Evolutionary conservation across 2,329 filamentous ascomycete genomes (phyloP).

Genomic region (Paracorniculantispora psalliotae): DNA sequence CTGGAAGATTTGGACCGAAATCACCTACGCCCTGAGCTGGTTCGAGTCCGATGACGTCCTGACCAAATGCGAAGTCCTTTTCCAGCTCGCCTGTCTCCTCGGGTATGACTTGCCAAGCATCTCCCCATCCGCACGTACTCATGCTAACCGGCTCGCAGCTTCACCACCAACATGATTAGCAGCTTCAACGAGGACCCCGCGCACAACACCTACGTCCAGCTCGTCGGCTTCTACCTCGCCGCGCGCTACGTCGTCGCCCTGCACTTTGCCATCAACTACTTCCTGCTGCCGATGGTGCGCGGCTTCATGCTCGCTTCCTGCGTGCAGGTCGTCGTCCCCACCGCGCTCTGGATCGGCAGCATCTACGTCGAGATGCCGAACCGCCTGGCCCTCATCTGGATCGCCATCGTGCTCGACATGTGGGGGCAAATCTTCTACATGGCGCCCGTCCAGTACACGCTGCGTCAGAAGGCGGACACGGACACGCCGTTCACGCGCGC

Average conservation of each 20-base stretch:
- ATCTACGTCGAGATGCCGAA: slow-evolving; percentile 51
- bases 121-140: background rate
- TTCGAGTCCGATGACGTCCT: slow-evolving; percentile 59
- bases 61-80: slow-evolving; percentile 53
- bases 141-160: slow-evolving; percentile 26
- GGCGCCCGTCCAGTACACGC: slow-evolving; percentile 29
- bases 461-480: background rate
- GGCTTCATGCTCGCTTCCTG: slow-evolving; percentile 48
- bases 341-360: slow-evolving; percentile 54
- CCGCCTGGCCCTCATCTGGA: slow-evolving; percentile 52
- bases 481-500: slow-evolving; percentile 19
- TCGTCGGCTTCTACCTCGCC: slow-evolving; percentile 57
- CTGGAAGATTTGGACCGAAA: slow-evolving; percentile 60
- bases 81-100: slow-evolving; percentile 56
- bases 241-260: slow-evolving; percentile 48
- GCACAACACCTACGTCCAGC: slow-evolving; percentile 49
- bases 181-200: slow-evolving; percentile 41
- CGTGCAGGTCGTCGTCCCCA: slow-evolving; percentile 40
- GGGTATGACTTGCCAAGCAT: slow-evolving; percentile 35
- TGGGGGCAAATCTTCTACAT: slow-evolving; percentile 41
- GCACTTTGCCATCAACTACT: slow-evolving; percentile 43
- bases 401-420: slow-evolving; percentile 51
- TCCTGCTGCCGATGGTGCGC: slow-evolving; percentile 52
- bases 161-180: slow-evolving; percentile 58
- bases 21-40: slow-evolving; percentile 53